Base-by-base conservation (phyloP, 2,329 filamentous ascomycete genomes). In the Catunica adiposa region DNA sequence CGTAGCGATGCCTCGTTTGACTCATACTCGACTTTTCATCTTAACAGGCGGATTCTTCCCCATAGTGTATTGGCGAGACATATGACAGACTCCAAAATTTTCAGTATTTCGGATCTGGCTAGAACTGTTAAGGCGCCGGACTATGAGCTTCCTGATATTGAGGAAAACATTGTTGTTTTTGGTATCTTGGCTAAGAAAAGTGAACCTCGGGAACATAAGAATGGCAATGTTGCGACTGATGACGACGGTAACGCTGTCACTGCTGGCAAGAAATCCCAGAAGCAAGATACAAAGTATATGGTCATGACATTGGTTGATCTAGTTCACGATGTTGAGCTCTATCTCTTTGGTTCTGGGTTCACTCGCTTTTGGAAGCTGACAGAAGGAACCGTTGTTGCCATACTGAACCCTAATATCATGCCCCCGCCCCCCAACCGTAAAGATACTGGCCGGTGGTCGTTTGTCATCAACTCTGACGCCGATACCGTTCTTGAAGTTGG, bases 401-500 rank as follows among this genome's bases (percentile, higher is more conserved):
- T 98, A 25, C 74, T 98, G 29, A 98, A 98, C 64, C 92, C 92
- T 1, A 81, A 75, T 17, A 84, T 97, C 62, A 86, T 98, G 81
- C 88, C 90, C 2, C 90, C 90, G 0, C 84, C 85, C 0, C 80
- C 80, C 1, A 79, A 82, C 20, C 82, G 81, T 59, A 74, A 80
- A 15, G 86, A 89, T 60, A 90, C 85, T 0, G 89, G 89, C 25
- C 80, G 81, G 31, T 98, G 97, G 69, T 87, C 83, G 52, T 73
- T 98, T 3, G 85, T 88, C 14, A 78, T 98, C 60, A 86, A 84
- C 59, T 90, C 85, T 50, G 88, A 86, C 37, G 85, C 84, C 34
- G 92, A 98, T 64, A 90, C 83, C 0, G 80, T 98, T 37, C 78
- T 98, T 14, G 94, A 98, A 66, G 78, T 98, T 54, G 92, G 94